These are phyloP conservation scores for Penicillium nordicum DNA, from an alignment of 2,329 filamentous ascomycete genomes.

Conservation along the genomic window DNA sequence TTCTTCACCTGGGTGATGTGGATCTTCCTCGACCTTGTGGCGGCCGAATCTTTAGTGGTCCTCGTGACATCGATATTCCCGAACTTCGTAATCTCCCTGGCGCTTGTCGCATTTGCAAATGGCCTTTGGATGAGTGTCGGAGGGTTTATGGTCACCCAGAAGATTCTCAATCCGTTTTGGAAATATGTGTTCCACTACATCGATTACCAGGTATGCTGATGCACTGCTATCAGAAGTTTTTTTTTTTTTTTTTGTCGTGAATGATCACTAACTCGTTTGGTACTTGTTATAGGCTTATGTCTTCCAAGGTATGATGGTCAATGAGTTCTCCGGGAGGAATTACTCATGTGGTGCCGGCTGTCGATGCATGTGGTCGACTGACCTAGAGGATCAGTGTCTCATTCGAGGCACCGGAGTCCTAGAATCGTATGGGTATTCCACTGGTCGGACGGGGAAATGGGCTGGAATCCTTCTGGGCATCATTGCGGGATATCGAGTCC, in stretches of 20 bases:
- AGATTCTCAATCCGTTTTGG: constrained; percentile 76
- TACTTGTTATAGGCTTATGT: constrained; percentile 59
- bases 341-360: constrained; percentile 62
- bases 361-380: constrained; percentile 68
- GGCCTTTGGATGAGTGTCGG: constrained; percentile 86
- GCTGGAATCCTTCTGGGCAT: constrained; percentile 76
- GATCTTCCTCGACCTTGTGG: constrained; percentile 79
- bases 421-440: constrained; percentile 64
- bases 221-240: neutral
- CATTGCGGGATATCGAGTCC: constrained; percentile 66
- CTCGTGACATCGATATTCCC: constrained; percentile 70
- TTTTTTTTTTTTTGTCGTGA: neutral
- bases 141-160: constrained; percentile 74
- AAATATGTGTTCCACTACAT: constrained; percentile 85
- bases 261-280: neutral
- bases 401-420: constrained; percentile 71
- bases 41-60: constrained; percentile 78
- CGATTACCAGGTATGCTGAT: constrained; percentile 63
- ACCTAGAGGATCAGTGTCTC: constrained; percentile 61
- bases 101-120: constrained; percentile 79
- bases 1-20: constrained; percentile 80
- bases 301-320: constrained; percentile 91
- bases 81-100: constrained; percentile 75
- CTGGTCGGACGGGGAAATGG: constrained; percentile 62
- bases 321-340: constrained; percentile 67